phyloP scores from a whole-genome alignment of 805 yeast species.

The Yamadazyma ubonensis region DNA sequence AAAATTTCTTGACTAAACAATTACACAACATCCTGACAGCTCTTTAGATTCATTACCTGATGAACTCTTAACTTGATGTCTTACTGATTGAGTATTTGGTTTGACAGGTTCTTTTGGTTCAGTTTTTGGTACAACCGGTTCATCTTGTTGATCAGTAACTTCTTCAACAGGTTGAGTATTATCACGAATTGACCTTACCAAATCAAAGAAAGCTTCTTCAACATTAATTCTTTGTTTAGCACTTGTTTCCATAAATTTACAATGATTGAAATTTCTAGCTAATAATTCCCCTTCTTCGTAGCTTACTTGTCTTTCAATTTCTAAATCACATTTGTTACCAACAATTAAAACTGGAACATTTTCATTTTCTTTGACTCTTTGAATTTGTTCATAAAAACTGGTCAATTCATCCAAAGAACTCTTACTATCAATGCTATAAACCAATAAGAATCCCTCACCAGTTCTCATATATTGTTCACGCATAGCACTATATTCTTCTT shows the following conservation, averaged over 20 bases:
- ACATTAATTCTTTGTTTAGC: slow-evolving; percentile 92
- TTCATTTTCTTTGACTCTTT: slow-evolving; percentile 71
- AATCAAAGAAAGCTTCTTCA: slow-evolving; percentile 73
- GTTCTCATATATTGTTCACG: slow-evolving; percentile 91
- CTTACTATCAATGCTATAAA: slow-evolving; percentile 83
- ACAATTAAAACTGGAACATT: slow-evolving; percentile 76
- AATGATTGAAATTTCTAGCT: slow-evolving; percentile 58
- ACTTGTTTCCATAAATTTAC: slow-evolving; percentile 85
- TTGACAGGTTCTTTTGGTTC: slow-evolving; percentile 12
- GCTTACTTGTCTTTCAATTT: slow-evolving; percentile 71
- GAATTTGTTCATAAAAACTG: slow-evolving; percentile 74
- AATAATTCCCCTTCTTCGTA: slow-evolving; percentile 60
- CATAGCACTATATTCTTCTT: slow-evolving; percentile 89
- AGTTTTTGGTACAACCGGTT: slow-evolving; percentile 2
- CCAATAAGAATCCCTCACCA: slow-evolving; percentile 90
- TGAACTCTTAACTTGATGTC: slow-evolving; percentile 13
- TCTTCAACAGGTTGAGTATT: slow-evolving; percentile 9
- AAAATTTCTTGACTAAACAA: slow-evolving; percentile 20
- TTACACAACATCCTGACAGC: slow-evolving; percentile 37
- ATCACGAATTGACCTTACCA: slow-evolving; percentile 57
- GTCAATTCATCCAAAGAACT: slow-evolving; percentile 82
- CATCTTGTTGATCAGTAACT: slow-evolving; percentile 10
- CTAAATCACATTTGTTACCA: slow-evolving; percentile 78
- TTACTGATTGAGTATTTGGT: slow-evolving; percentile 12
- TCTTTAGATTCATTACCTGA: slow-evolving; percentile 25